Conservation (phyloP, 2,329 filamentous ascomycete genomes). For the Xylaria hypoxylon region DNA sequence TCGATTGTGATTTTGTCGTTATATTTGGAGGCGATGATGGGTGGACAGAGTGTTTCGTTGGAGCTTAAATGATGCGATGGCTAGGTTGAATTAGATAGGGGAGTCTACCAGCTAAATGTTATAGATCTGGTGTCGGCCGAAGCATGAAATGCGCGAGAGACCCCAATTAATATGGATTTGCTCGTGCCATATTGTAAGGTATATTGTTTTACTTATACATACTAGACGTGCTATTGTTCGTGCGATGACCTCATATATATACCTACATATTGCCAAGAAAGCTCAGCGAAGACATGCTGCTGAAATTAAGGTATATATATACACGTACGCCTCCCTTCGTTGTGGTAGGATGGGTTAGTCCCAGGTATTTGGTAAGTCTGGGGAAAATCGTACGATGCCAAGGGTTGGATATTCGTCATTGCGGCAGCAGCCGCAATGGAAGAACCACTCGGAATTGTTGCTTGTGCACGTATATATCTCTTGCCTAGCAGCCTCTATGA, state of each 20-base stretch:
- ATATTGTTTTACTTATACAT: not conserved
- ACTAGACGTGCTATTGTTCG: not conserved
- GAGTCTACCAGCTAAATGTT: not conserved
- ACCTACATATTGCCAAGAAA: constrained; percentile 10
- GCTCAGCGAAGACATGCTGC: constrained; percentile 19
- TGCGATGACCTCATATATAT: constrained; percentile 26
- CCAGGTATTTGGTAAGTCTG: constrained; percentile 34
- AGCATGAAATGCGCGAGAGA: not conserved
- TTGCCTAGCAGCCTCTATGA: constrained; percentile 5
- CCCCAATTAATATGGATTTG: not conserved
- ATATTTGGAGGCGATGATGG: too few relatives aligned
- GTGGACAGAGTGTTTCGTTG: too few relatives aligned
- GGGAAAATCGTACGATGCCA: constrained; percentile 43
- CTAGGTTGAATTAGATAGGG: not conserved
- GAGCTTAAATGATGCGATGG: too few relatives aligned
- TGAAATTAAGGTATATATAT: not conserved
- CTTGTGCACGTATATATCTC: constrained; percentile 16
- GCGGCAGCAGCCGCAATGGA: constrained; percentile 33
- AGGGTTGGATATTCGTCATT: constrained; percentile 39
- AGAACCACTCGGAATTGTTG: constrained; percentile 24
- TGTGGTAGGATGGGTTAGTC: constrained; percentile 29
- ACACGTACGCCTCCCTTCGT: constrained; percentile 11
- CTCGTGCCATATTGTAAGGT: not conserved
- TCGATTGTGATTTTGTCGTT: too few relatives aligned
- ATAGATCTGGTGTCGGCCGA: not conserved